Percentiles rank a stretch among this genome's conserved stretches.
Evolutionary conservation across 2,329 filamentous ascomycete genomes (phyloP).

Genomic region (Pseudopithomyces maydicus): DNA sequence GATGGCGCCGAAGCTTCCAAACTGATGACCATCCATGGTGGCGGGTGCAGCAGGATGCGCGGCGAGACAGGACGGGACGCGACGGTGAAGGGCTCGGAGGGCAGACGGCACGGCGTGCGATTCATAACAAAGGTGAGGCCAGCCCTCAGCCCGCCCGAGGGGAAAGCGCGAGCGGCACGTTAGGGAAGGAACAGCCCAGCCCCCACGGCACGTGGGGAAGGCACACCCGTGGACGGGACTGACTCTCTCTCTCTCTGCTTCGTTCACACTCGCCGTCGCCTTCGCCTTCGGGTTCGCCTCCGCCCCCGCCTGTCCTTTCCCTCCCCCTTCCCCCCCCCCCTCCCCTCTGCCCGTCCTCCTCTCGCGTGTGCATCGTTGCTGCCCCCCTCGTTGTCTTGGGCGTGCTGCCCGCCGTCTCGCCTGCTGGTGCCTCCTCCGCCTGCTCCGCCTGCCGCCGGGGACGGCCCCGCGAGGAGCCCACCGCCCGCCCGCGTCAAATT

Average conservation of each 20-base stretch:
- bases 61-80: constrained; percentile 32
- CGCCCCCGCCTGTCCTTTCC: too few species aligned
- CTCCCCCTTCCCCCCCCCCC: too few species aligned
- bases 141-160: constrained; percentile 16
- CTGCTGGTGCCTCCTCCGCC: neutral
- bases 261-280: too few species aligned
- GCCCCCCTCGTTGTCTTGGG: neutral
- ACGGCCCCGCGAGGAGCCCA: neutral
- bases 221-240: too few species aligned
- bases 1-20: constrained; percentile 17
- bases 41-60: constrained; percentile 31
- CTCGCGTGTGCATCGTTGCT: neutral
- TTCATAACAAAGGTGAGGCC: too few species aligned
- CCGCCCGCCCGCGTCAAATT: neutral
- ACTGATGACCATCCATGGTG: constrained; percentile 29
- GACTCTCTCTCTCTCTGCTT: too few species aligned
- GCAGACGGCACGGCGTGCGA: constrained; percentile 1
- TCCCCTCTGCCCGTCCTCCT: neutral
- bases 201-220: too few species aligned
- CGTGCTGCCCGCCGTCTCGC: too few species aligned
- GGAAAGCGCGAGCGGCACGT: constrained; percentile 11
- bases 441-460: too few species aligned
- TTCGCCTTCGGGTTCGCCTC: too few species aligned
- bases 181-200: neutral
- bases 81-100: constrained; percentile 12